These are phyloP conservation scores for Silene uniflora DNA, from an alignment of 148 eudicot genomes.

Conservation along the genomic window DNA sequence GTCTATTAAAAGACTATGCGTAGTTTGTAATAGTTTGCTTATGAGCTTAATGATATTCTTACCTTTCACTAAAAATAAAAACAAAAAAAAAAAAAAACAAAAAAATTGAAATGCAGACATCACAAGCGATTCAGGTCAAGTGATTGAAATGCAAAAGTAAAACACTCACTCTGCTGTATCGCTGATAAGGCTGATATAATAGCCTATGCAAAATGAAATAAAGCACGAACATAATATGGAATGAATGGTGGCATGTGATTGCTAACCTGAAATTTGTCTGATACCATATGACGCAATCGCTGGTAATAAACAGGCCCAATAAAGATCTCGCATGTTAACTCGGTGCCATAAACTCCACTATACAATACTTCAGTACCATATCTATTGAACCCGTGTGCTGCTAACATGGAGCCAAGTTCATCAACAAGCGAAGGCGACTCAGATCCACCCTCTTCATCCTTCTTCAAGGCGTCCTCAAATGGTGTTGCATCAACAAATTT, in stretches of 20 bases:
- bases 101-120: background rate
- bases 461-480: constrained; percentile 47
- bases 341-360: constrained; percentile 88
- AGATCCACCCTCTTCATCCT: constrained; percentile 33
- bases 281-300: constrained; percentile 91
- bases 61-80: too few relatives aligned
- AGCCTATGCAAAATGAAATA: background rate
- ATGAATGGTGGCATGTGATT: background rate
- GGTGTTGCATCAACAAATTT: constrained; percentile 85
- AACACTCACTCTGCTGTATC: background rate
- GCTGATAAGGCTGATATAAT: background rate
- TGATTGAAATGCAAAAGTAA: background rate
- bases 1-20: too few relatives aligned
- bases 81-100: too few relatives aligned
- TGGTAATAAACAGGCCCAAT: constrained; percentile 98
- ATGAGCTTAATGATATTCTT: too few relatives aligned
- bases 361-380: constrained; percentile 74
- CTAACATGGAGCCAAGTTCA: constrained; percentile 70
- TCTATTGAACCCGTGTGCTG: constrained; percentile 63
- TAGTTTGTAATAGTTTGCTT: too few relatives aligned
- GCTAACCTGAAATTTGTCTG: constrained; percentile 89
- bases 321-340: constrained; percentile 79
- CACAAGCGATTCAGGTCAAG: background rate
- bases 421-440: constrained; percentile 55
- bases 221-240: background rate